Conservation (phyloP, 1,139 yeast species). For the Suhomyces coccinellae region DNA sequence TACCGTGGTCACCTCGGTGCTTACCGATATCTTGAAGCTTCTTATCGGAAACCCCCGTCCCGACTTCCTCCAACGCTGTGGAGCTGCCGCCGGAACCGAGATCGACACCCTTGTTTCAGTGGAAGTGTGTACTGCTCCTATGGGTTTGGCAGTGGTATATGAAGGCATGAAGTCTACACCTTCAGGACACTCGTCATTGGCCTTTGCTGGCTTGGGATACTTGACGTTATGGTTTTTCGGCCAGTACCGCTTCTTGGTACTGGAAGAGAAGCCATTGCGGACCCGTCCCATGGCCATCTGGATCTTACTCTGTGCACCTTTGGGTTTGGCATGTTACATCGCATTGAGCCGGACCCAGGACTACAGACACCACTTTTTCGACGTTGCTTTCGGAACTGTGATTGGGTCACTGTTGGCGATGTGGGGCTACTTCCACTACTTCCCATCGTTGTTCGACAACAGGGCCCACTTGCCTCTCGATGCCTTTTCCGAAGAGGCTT, state of each 20-base stretch:
- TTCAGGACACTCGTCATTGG: constrained; percentile 73
- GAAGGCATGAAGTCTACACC: constrained; percentile 85
- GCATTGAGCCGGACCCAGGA: constrained; percentile 45
- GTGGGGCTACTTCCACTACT: constrained; percentile 18
- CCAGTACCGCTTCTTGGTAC: constrained; percentile 16
- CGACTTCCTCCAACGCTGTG: constrained; percentile 27
- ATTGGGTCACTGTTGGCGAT: constrained; percentile 28
- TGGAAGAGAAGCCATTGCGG: constrained; percentile 3
- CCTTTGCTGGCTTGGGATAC: constrained; percentile 68
- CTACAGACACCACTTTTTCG: constrained; percentile 47
- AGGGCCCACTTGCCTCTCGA: constrained; percentile 15
- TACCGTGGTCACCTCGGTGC: constrained; percentile 34
- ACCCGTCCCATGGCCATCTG: constrained; percentile 7
- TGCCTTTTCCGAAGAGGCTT: not conserved
- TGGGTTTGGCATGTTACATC: constrained; percentile 45
- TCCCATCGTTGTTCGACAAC: constrained; percentile 13
- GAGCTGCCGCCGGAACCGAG: constrained; percentile 16
- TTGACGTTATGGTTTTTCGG: constrained; percentile 37
- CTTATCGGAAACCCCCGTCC: constrained; percentile 31
- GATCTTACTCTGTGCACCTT: constrained; percentile 20
- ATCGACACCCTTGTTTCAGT: constrained; percentile 18
- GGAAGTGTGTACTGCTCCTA: constrained; percentile 39
- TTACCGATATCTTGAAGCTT: constrained; percentile 26
- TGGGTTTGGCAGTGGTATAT: constrained; percentile 50
- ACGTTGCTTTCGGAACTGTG: constrained; percentile 37